Conservation (phyloP, 805 yeast genomes). For the Candida silvicultrix region DNA sequence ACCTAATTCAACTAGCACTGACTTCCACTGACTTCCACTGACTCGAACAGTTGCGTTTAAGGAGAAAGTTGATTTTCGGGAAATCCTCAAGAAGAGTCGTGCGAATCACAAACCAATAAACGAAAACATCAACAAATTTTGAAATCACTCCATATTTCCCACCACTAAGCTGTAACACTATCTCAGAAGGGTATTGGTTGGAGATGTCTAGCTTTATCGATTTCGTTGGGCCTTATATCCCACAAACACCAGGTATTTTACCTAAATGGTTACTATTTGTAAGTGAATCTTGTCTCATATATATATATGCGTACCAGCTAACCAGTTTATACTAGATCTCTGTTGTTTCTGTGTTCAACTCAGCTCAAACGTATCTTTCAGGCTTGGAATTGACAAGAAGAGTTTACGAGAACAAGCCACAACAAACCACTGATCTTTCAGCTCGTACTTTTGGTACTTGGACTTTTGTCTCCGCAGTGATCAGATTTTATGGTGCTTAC, state of each 20-base stretch:
- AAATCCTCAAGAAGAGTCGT: not conserved
- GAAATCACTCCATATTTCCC: no score
- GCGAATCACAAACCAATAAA: not conserved
- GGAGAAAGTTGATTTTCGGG: not conserved
- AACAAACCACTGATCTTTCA: slow-evolving; percentile 58
- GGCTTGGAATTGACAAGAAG: slow-evolving; percentile 69
- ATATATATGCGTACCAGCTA: no score
- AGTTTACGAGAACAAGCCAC: slow-evolving; percentile 66
- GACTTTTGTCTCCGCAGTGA: slow-evolving; percentile 83
- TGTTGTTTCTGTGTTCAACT: slow-evolving; percentile 87
- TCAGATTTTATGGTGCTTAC: slow-evolving; percentile 85
- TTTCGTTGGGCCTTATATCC: slow-evolving; percentile 29
- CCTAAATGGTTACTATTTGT: slow-evolving; percentile 72
- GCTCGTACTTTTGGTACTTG: slow-evolving; percentile 99
- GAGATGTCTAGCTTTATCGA: slow-evolving; percentile 27
- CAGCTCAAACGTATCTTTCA: slow-evolving; percentile 76
- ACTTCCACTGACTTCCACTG: no score
- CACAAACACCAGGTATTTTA: slow-evolving; percentile 46
- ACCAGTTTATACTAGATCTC: slow-evolving; percentile 37
- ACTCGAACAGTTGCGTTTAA: no score
- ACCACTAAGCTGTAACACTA: no score
- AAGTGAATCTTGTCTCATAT: no score
- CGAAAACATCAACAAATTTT: not conserved
- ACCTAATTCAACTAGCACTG: no score
- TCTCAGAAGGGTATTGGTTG: no score